Percentiles rank a stretch among this genome's conserved stretches.
These are phyloP conservation scores for Meyerozyma guilliermondii DNA, from an alignment of 1,139 yeast genomes.

Conservation along the genomic window DNA sequence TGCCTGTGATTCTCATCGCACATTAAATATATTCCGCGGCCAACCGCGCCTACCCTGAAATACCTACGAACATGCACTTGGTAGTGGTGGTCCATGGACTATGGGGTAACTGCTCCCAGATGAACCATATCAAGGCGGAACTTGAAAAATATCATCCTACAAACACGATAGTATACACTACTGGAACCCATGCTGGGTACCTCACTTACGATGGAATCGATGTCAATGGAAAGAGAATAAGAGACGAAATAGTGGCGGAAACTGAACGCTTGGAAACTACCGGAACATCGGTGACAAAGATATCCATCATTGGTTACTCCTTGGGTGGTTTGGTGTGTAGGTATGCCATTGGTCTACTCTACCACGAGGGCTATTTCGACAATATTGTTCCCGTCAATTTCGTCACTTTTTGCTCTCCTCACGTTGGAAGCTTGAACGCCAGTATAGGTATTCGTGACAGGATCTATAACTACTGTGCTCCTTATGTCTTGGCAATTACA, in stretches of 20 bases:
- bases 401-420: conserved; percentile 77
- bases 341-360: conserved; percentile 69
- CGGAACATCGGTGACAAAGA: conserved; percentile 36
- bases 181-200: conserved; percentile 61
- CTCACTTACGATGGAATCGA: conserved; percentile 84
- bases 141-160: conserved; percentile 22
- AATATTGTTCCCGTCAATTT: conserved; percentile 50
- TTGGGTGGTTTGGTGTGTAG: conserved; percentile 78
- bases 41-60: not conserved
- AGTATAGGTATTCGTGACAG: conserved; percentile 29
- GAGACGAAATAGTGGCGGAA: conserved; percentile 56
- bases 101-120: conserved; percentile 74
- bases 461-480: conserved; percentile 56
- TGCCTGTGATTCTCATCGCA: conserved; percentile 1
- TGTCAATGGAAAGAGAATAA: conserved; percentile 73
- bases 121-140: conserved; percentile 49
- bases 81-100: conserved; percentile 78
- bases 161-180: conserved; percentile 46
- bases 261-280: conserved; percentile 27
- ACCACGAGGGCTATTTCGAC: conserved; percentile 50
- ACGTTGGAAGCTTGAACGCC: conserved; percentile 71
- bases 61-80: conserved; percentile 37
- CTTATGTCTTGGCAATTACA: conserved; percentile 60
- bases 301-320: conserved; percentile 77
- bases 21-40: not conserved